Base-by-base conservation (phyloP, 1,284 basidiomycete species). In the Pseudozyma sp. region DNA sequence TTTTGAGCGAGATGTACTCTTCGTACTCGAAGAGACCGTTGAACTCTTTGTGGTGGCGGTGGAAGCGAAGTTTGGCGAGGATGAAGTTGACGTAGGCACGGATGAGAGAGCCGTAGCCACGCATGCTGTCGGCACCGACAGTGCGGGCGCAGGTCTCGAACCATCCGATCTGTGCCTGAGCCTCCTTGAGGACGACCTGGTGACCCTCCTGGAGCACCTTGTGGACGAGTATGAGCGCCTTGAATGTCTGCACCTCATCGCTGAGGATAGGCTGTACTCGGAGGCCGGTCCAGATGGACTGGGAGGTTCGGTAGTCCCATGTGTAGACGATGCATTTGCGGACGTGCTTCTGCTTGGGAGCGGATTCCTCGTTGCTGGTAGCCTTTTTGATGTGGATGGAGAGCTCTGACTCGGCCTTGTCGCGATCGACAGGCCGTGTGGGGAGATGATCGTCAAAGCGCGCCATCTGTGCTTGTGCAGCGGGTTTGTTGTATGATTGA, bases 331-430 rank as follows among this genome's bases (percentile, higher is more conserved):
- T 84, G 49, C 81, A 82, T 62, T 83, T 83, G 43, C 83, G 76
- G 31, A 84, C 83, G 58, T 84, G 83, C 75, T 84, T 84, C 55
- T 84, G 83, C 74, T 84, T 84, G 39, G 83, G 83, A 29, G 83
- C 78, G 0, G 80, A 72, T 59, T 84, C 83, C 24, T 84, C 83
- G 19, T 70, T 63, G 57, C 55, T 80, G 37, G 82, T 82, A 3
- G 83, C 83, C 72, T 84, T 84, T 59, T 81, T 80, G 59, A 84
- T 79, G 67, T 83, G 77, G 44, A 82, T 65, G 40, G 73, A 65
- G n/a, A 84, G 77, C 34, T 83, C 83, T 54, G 72, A 73, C 40
- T 84, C 83, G 54, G 80, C 80, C 72, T 79, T 80, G 47, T 84
- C 83, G 35, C 80, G 78, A 56, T 84, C 81, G 49, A 84, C 75